Percentiles rank a stretch among this genome's conserved stretches.
Evolutionary conservation across 495 filamentous ascomycete species (phyloP).

Genomic region (Aspergillus diversus): DNA sequence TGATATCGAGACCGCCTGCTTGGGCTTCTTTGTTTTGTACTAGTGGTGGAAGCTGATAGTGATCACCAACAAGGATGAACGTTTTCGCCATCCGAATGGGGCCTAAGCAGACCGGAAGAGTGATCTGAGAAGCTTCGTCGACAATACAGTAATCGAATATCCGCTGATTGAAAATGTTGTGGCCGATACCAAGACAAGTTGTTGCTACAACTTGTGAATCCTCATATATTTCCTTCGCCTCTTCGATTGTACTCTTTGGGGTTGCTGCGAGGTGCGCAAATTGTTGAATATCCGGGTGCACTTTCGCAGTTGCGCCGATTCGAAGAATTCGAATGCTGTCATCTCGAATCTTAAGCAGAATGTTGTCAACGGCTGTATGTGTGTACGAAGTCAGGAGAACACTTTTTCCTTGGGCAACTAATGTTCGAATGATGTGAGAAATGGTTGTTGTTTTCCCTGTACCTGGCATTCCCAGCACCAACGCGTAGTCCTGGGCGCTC

Average conservation of each 20-base stretch:
- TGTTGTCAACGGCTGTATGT: constrained; percentile 97
- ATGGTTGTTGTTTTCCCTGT: constrained; percentile 98
- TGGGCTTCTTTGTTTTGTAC: constrained; percentile 90
- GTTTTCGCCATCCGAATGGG: constrained; percentile 92
- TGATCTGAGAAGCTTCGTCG: constrained; percentile 97
- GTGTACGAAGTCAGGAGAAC: constrained; percentile 94
- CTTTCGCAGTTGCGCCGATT: constrained; percentile 77
- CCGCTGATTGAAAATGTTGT: constrained; percentile 83
- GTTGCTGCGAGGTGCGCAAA: constrained; percentile 78
- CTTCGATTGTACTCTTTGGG: constrained; percentile 74
- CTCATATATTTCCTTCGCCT: constrained; percentile 80
- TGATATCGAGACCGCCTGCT: constrained; percentile 85
- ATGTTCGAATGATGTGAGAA: constrained; percentile 91
- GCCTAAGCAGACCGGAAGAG: constrained; percentile 88
- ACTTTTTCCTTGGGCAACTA: constrained; percentile 87
- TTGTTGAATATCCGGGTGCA: constrained; percentile 81
- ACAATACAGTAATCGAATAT: constrained; percentile 98
- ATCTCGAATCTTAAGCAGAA: constrained; percentile 83
- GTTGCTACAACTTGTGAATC: constrained; percentile 87
- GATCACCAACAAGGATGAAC: constrained; percentile 94
- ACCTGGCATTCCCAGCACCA: constrained; percentile 96
- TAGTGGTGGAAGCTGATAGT: constrained; percentile 91
- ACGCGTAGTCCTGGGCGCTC: constrained; percentile 90
- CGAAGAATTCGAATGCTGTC: constrained; percentile 81
- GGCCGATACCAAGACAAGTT: constrained; percentile 89